Evolutionary conservation across 306 rosid genomes (phyloP), one percentile per base, ranked within the genome.

Genomic region (Sechiopsis laciniata): DNA sequence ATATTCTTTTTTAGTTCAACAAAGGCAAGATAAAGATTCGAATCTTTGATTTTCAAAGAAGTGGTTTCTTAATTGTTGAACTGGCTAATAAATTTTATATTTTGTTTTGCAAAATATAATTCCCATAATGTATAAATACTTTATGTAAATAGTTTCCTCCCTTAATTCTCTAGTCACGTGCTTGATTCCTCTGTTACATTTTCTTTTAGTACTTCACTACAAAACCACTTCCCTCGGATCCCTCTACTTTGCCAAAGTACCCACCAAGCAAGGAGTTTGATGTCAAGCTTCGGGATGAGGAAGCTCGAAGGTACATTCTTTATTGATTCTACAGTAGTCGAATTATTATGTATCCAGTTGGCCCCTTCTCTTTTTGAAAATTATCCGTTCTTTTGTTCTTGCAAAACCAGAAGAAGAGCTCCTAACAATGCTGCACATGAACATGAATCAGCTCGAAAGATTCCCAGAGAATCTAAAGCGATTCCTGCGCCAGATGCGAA

Each of bases 201-300:
- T 55, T 72, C 48, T 74, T 74, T 32, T 79, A 92, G 97, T 92
- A 88, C 82, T 89, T 89, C 83, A 89, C 84, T 16, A 74, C 92
- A 55, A 67, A 53, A 75, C 97, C 96, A 19, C 88, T 82, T 81
- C 92, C 97, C 46, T 82, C 84, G 71, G 84, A 86, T 79, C 97
- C 96, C 45, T 88, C 85, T 59, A 62, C 82, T 75, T 80, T 92
- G 84, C 97, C 96, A 5, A 86, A 84, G 78, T 88, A 88, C 74
- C 91, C 92, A 57, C 96, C 97, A 0, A 88, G 90, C 85, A 92
- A 92, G 87, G 97, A 92, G 86, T 84, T 89, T 72, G 91, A 88
- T 88, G 89, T 80, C 68, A 88, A 84, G 80, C 78, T 82, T 70
- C 87, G 86, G 59, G 87, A 92, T 1, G 92, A 88, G 82, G 94